Conservation (phyloP, 352 stramenopile species). For the Pythium dissotocum region DNA sequence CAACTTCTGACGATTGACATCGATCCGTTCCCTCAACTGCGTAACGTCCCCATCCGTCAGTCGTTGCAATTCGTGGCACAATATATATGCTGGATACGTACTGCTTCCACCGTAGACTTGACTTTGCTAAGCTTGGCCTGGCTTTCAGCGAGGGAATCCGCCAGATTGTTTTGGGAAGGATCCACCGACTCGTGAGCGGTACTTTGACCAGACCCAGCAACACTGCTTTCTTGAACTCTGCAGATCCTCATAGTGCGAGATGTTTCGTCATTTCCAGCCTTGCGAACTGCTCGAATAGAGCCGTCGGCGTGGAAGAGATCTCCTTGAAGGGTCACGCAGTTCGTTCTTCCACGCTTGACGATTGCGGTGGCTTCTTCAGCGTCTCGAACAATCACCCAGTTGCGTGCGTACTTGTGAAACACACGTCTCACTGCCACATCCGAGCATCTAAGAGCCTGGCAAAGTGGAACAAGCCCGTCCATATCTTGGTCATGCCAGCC, state of each 20-base stretch:
- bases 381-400: conserved; percentile 27
- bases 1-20: background rate
- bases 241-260: background rate
- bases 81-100: background rate
- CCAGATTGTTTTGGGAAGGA: background rate
- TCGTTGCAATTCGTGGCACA: background rate
- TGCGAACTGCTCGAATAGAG: conserved; percentile 26
- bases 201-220: background rate
- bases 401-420: conserved; percentile 26
- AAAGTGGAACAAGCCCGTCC: conserved; percentile 20
- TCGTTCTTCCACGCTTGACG: background rate
- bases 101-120: background rate
- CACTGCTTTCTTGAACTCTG: background rate
- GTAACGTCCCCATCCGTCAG: background rate
- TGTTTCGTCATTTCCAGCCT: background rate
- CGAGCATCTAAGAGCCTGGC: conserved; percentile 13
- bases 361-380: conserved; percentile 18
- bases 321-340: conserved; percentile 32
- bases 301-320: conserved; percentile 35
- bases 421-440: conserved; percentile 16
- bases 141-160: background rate
- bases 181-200: background rate
- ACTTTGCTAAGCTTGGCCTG: background rate
- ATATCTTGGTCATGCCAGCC: background rate
- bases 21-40: background rate